Evolutionary conservation across 2,329 filamentous ascomycete species (phyloP).

Genomic region (Teratosphaeria destructans): DNA sequence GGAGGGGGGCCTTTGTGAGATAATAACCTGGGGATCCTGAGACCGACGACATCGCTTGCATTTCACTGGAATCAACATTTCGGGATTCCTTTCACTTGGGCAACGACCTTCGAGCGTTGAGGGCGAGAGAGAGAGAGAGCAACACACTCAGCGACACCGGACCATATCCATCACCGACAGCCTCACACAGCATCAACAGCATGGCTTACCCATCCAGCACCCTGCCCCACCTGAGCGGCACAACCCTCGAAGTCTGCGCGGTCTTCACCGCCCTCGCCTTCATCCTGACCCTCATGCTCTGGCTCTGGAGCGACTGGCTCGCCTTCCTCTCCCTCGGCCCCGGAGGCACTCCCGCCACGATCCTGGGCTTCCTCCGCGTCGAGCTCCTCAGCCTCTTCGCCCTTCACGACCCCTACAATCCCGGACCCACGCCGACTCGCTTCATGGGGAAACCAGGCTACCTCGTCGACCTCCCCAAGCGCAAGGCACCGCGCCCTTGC

Average conservation of each 20-base stretch:
- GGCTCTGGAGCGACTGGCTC: slow-evolving; percentile 58
- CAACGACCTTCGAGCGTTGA: not conserved
- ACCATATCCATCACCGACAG: not conserved
- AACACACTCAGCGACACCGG: not conserved
- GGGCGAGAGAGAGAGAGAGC: not conserved
- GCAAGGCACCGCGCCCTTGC: slow-evolving; percentile 52
- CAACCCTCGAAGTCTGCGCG: not conserved
- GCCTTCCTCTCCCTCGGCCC: slow-evolving; percentile 70
- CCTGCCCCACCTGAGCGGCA: not conserved
- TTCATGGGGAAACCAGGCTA: slow-evolving; percentile 49
- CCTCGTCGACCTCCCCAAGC: slow-evolving; percentile 50
- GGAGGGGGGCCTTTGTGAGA: not conserved
- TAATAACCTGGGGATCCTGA: not conserved
- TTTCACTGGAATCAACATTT: not conserved
- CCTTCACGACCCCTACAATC: slow-evolving; percentile 57
- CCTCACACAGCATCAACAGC: not conserved
- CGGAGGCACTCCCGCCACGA: slow-evolving; percentile 67
- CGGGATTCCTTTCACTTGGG: not conserved
- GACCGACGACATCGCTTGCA: not conserved
- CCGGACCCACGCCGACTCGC: slow-evolving; percentile 43
- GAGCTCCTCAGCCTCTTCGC: slow-evolving; percentile 62
- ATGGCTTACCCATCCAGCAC: not conserved
- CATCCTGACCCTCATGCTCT: slow-evolving; percentile 7
- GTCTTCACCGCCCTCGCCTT: slow-evolving; percentile 4
- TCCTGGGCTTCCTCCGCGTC: slow-evolving; percentile 62